A percentile compares a stretch with the other conserved stretches of the same genome.
Evolutionary conservation across 2,329 filamentous ascomycete species (phyloP).

Genomic region (Diaporthe sp.): DNA sequence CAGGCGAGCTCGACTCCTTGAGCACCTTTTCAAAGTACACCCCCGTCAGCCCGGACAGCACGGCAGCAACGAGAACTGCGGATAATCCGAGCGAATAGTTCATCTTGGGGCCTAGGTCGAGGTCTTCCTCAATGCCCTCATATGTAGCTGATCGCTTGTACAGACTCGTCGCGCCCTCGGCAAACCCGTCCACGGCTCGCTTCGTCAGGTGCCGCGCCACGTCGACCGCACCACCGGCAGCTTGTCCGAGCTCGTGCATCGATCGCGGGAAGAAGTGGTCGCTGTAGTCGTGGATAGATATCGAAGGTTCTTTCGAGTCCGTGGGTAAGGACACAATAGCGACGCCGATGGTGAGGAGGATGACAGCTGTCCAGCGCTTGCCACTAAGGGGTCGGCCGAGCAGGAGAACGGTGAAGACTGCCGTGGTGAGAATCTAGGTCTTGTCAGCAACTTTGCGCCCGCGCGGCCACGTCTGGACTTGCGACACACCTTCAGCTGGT

Average conservation of each 20-base stretch:
- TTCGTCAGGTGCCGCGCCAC: slow-evolving; percentile 66
- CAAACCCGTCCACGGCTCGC: slow-evolving; percentile 56
- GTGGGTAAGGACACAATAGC: slow-evolving; percentile 86
- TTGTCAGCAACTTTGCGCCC: slow-evolving; percentile 33
- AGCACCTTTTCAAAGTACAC: slow-evolving; percentile 93
- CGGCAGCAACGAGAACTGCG: slow-evolving; percentile 82
- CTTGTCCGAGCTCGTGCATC: slow-evolving; percentile 80
- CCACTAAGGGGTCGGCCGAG: slow-evolving; percentile 78
- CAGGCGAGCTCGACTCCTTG: slow-evolving; percentile 82
- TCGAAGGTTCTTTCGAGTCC: slow-evolving; percentile 62
- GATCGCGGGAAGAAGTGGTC: slow-evolving; percentile 83
- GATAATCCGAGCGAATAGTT: slow-evolving; percentile 84
- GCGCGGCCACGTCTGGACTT: not conserved
- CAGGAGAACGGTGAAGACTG: slow-evolving; percentile 86
- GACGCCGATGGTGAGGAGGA: slow-evolving; percentile 85
- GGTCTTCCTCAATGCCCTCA: slow-evolving; percentile 83
- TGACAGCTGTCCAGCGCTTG: slow-evolving; percentile 84
- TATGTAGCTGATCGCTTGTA: slow-evolving; percentile 87
- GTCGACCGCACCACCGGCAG: slow-evolving; percentile 65
- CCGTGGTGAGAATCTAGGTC: slow-evolving; percentile 83
- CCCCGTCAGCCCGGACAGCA: slow-evolving; percentile 86
- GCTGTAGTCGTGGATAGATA: slow-evolving; percentile 73
- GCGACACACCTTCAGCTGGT: slow-evolving; percentile 83
- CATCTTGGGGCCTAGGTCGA: slow-evolving; percentile 69
- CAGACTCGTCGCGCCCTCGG: slow-evolving; percentile 57